Evolutionary conservation across 345 rosid species (phyloP).

Genomic region (Camelina hispida): DNA sequence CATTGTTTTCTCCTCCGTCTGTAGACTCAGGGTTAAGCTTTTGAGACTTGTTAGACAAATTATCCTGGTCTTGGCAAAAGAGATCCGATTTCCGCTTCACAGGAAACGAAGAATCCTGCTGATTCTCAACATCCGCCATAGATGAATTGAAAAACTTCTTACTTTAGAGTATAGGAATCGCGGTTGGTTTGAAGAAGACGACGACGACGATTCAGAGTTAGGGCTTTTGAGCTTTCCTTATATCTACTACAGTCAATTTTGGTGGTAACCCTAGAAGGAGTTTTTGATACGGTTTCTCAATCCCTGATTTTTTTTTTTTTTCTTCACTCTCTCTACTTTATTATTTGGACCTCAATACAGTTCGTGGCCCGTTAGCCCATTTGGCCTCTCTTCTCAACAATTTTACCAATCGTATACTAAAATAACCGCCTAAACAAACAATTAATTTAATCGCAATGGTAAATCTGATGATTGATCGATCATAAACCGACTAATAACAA

Average conservation of each 20-base stretch:
- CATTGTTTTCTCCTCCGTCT: conserved; percentile 17
- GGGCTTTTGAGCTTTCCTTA: conserved; percentile 2
- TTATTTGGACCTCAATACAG: not conserved
- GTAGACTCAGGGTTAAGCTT: conserved; percentile 45
- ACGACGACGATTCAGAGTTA: conserved; percentile 18
- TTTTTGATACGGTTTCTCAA: conserved; percentile 36
- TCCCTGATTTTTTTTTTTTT: not conserved
- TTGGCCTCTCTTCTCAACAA: too few species aligned
- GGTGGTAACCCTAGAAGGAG: conserved; percentile 22
- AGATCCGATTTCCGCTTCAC: conserved; percentile 64
- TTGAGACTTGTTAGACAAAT: conserved; percentile 49
- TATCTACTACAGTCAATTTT: not conserved
- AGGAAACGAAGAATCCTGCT: conserved; percentile 57
- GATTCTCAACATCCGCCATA: conserved; percentile 62
- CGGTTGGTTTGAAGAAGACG: conserved; percentile 5
- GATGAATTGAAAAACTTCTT: conserved; percentile 30
- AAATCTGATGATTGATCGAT: too few species aligned
- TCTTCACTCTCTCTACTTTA: not conserved
- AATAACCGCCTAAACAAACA: too few species aligned
- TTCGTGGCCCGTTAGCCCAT: too few species aligned
- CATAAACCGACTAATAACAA: too few species aligned
- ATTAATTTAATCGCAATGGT: too few species aligned
- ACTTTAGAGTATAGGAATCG: not conserved
- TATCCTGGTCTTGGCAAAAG: conserved; percentile 41
- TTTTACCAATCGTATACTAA: too few species aligned